phyloP scores from a whole-genome alignment of 257 asterid genomes.

The Phtheirospermum japonicum region DNA sequence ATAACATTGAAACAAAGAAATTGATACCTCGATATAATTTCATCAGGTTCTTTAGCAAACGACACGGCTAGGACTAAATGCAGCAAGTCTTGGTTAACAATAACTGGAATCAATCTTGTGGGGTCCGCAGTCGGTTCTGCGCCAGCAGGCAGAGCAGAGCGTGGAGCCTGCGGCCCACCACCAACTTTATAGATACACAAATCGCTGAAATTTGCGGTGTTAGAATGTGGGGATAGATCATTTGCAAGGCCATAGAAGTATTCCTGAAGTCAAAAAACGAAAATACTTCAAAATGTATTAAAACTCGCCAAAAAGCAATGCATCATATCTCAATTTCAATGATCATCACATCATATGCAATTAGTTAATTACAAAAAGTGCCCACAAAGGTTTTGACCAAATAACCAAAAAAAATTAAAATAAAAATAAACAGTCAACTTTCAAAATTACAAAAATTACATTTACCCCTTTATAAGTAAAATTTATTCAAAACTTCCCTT shows the following conservation, averaged over 20 bases:
- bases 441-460: no score
- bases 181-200: slow-evolving; percentile 74
- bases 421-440: neutral
- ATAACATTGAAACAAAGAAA: slow-evolving; percentile 18
- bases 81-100: slow-evolving; percentile 63
- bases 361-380: no score
- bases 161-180: slow-evolving; percentile 98
- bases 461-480: no score
- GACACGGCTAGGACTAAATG: slow-evolving; percentile 93
- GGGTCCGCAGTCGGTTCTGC: slow-evolving; percentile 95
- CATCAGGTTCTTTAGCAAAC: slow-evolving; percentile 82
- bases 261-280: slow-evolving; percentile 47
- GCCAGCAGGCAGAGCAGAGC: slow-evolving; percentile 95
- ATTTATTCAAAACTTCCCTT: no score
- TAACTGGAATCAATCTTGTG: slow-evolving; percentile 67
- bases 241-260: slow-evolving; percentile 89
- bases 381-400: no score
- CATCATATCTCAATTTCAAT: no score
- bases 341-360: no score
- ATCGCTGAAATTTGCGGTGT: slow-evolving; percentile 65
- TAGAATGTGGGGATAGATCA: slow-evolving; percentile 96
- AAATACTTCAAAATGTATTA: slow-evolving; percentile 18
- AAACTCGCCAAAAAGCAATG: neutral
- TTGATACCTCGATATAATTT: slow-evolving; percentile 74
- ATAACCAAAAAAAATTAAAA: neutral